Base-by-base conservation (phyloP, 2,329 filamentous ascomycete genomes). In the Colletotrichum australisinense region DNA sequence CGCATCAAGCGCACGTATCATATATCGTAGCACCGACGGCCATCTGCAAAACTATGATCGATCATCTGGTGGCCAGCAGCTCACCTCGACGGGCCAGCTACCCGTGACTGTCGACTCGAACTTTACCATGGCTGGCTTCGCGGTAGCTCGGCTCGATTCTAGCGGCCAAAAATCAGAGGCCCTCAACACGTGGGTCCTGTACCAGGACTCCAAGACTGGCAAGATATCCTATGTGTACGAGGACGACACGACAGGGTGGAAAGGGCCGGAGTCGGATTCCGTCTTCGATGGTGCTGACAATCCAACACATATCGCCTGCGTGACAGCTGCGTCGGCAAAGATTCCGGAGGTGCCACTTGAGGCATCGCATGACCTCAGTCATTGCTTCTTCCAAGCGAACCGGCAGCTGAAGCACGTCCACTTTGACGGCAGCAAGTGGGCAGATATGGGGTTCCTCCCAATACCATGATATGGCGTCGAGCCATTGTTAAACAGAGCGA, bases 141-240 rank as follows among this genome's bases (percentile, higher is more conserved):
- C 75, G 8, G 67, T 74, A 8, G 74, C 67, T n/a, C 73, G 76
- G 12, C 12, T 65, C 3, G 68, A 56, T 6, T 55, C 62, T 7
- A 66, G 38, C 42, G 76, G 74, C 26, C 46, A 60, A 11, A 24
- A n/a, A 24, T 52, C 57, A 58, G 35, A 7, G 30, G 60, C 71
- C 9, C 74, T 76, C 14, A 76, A 78, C 67, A 78, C 75, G 4
- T 77, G 75, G 65, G 67, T 78, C 19, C 53, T 77, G 11, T 78
- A 78, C 19, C 77, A 79, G 60, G 78, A 78, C 59, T 69, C 59
- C 28, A 57, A 38, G 30, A 68, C 49, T n/a, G 74, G 74, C 55
- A 71, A 72, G 52, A 74, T 78, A 24, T 75, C 73, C 16, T 66
- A 66, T 11, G 74, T 76, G 9, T 76, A 72, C 46, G 74, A 76